Evolutionary conservation across 2,329 filamentous ascomycete genomes (phyloP), one percentile per base, ranked within the genome.

Genomic region (Hypoxylon sp.): DNA sequence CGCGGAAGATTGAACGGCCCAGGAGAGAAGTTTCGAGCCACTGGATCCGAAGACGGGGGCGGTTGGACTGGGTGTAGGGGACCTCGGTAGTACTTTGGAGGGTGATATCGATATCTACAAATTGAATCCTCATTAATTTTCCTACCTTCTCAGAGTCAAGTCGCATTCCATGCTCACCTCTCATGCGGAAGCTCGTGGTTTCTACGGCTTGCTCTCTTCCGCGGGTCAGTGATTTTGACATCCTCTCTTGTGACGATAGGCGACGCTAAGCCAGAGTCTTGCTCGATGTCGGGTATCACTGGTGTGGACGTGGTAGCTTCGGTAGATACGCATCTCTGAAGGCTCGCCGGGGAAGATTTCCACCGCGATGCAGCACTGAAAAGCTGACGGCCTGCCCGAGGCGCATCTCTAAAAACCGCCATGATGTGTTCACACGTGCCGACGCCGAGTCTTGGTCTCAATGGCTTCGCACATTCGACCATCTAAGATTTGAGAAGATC

Each of bases 71-170:
- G 96, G 79, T 98, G 94, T 24, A 98, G 86, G 71, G 94, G 94
- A 63, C 96, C 96, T 77, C 95, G 93, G 81, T 97, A 91, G 87
- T 94, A 99, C 83, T 95, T 96, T 71, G 96, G 96, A 55, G 95
- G 91, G 72, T 94, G 94, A 81, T 92, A 98, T 82, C 97, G 93
- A 84, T 98, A 99, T 86, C 95, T 97, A 47, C 14, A 26, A 29
- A 37, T 3, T 24, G 46, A 48, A 46, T 13, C 3, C 63, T 63
- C 10, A 63, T 59, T 14, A 71, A 64, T 19, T 59, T 63, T 42
- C 31, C 42, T 22, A 19, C n/a, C 42, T 44, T 51, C 37, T 13
- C 22, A 39, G n/a, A 44, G 1, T 8, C 33, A 9, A 5, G 22
- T 39, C 11, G 50, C 13, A 48, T 31, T 31, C 47, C 19, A 26